These are phyloP conservation scores for Diplosphaera chodatii DNA, from an alignment of 139 green algal genomes.

Conservation along the genomic window DNA sequence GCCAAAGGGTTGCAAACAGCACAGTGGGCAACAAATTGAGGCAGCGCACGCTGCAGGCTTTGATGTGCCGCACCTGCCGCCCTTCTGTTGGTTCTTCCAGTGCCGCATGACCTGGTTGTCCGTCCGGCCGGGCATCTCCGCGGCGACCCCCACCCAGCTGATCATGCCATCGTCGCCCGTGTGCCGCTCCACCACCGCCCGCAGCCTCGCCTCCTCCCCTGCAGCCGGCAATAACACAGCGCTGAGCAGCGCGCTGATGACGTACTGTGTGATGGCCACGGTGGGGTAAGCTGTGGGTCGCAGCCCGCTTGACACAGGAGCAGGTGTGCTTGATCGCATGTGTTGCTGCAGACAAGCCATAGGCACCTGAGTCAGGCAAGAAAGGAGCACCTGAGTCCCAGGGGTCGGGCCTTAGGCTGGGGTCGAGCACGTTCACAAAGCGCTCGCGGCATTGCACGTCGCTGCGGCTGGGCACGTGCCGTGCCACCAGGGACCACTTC, in stretches of 20 bases:
- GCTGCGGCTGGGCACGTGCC: constrained; percentile 1
- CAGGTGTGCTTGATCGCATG: too few relatives aligned
- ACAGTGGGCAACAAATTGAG: too few relatives aligned
- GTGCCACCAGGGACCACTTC: constrained; percentile 8
- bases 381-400: background rate
- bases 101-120: constrained; percentile 5
- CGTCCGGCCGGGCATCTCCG: constrained; percentile 8
- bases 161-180: constrained; percentile 4
- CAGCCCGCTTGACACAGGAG: too few relatives aligned
- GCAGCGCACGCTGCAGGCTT: background rate
- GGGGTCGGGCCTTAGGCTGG: background rate
- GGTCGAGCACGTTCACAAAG: constrained; percentile 16
- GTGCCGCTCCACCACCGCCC: background rate
- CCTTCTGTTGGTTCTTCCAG: background rate
- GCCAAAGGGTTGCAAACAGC: too few relatives aligned
- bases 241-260: too few relatives aligned
- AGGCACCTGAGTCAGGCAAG: too few relatives aligned
- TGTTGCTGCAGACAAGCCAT: too few relatives aligned
- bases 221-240: too few relatives aligned
- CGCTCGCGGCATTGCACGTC: constrained; percentile 20
- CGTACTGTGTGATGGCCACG: too few relatives aligned
- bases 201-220: constrained; percentile 2
- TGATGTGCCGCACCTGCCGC: too few relatives aligned
- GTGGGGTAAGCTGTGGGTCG: too few relatives aligned
- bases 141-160: constrained; percentile 7